Evolutionary conservation across 345 rosid species (phyloP), one percentile per base, ranked within the genome.

Genomic region (Kernera saxatilis): DNA sequence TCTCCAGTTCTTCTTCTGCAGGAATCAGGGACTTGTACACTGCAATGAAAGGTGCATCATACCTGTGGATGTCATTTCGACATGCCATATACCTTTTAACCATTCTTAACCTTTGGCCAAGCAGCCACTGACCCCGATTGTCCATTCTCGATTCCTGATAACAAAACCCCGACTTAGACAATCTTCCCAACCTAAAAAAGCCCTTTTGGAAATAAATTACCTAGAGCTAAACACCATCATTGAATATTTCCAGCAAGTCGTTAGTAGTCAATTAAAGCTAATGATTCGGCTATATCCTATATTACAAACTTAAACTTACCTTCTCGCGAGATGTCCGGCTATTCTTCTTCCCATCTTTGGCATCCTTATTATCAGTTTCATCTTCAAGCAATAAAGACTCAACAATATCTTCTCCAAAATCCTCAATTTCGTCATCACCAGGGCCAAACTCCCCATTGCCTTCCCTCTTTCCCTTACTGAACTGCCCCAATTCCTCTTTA

Each of bases 81-180:
- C 92, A 89, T 65, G 72, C 55, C 79, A 70, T 70, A 40, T 37
- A 56, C 67, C 46, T 64, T 82, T 83, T 87, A 8, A 59, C 69
- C 74, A 64, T 81, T 80, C 97, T 88, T 82, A 79, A 73, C 74
- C 92, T 83, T 72, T 89, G 97, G 82, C 79, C 74, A 50, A 94
- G 90, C 32, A 84, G 73, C 73, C 69, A 66, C 23, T 56, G 82
- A 45, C 98, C 99, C 70, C 99, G 84, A 68, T 66, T 72, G 80
- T 91, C 99, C 68, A 82, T 82, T 82, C 99, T 84, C 67, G 70
- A 77, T 56, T 89, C 97, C 99, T 94, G 92, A 63, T 54, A 73
- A 81, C 32, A 49, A 67, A 71, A 79, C 4, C 5, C 30, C 15
- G 14, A 37, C 36, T 49, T 10, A 11, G 49, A 69, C 21, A 74